phyloP scores from a whole-genome alignment of 2,329 filamentous ascomycete species.

The Diaporthe sp. region DNA sequence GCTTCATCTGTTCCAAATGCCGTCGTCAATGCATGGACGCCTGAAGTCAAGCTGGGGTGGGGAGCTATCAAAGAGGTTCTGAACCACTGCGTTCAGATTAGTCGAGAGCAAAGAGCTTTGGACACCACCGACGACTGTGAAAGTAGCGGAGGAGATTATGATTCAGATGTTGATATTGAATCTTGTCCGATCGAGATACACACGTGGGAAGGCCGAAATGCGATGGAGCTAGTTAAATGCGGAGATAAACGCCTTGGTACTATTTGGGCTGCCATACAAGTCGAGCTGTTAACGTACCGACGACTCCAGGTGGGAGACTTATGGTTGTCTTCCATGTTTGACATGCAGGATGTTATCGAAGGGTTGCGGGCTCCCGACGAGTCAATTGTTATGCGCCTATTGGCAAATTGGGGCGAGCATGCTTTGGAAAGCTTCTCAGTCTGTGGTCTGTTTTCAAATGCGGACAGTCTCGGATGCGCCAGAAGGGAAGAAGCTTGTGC shows the following conservation, averaged over 20 bases:
- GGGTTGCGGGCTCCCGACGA: not conserved
- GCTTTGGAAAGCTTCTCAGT: not conserved
- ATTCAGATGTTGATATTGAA: too few relatives aligned
- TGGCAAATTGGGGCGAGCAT: too few relatives aligned
- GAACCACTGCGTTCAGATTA: not conserved
- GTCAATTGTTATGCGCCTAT: too few relatives aligned
- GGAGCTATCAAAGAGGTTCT: not conserved
- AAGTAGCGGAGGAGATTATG: not conserved
- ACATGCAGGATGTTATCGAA: not conserved
- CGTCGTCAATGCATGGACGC: not conserved
- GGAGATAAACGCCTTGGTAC: not conserved
- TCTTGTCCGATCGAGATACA: too few relatives aligned
- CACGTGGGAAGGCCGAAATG: too few relatives aligned
- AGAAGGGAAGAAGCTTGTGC: not conserved
- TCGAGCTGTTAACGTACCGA: constrained; percentile 9
- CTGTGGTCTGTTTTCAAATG: not conserved
- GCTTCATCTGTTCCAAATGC: not conserved
- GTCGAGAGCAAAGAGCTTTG: not conserved
- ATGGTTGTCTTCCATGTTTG: not conserved
- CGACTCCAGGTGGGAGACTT: not conserved
- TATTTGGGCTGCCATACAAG: constrained; percentile 30
- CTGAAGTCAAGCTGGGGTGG: constrained; percentile 3
- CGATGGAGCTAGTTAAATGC: too few relatives aligned
- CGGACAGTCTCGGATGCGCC: fast-evolving
- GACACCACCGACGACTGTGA: fast-evolving